A percentile compares a stretch with the other conserved stretches of the same genome.
Evolutionary conservation across 495 filamentous ascomycete genomes (phyloP).

Genomic region (Tuber magnatum): DNA sequence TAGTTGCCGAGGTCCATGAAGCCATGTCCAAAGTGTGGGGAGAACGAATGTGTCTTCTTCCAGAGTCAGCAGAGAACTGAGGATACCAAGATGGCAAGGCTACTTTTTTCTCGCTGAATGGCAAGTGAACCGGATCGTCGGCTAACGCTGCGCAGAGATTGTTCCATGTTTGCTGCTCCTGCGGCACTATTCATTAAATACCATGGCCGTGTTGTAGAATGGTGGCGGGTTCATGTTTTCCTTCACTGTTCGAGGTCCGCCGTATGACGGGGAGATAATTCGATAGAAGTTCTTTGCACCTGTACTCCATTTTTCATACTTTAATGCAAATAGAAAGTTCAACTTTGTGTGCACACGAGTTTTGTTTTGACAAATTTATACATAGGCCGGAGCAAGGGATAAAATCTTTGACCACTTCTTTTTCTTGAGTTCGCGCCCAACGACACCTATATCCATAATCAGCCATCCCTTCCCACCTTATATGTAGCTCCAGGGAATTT

Average conservation of each 20-base stretch:
- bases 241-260: not conserved
- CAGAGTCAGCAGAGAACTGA: slow-evolving; percentile 94
- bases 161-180: slow-evolving; percentile 91
- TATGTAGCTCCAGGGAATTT: slow-evolving; percentile 7
- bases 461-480: slow-evolving; percentile 6
- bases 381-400: slow-evolving; percentile 86
- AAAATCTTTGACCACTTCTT: slow-evolving; percentile 97
- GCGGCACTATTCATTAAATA: slow-evolving; percentile 74
- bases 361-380: slow-evolving; percentile 48
- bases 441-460: slow-evolving; percentile 53
- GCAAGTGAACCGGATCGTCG: not conserved
- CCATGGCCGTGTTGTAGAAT: not conserved
- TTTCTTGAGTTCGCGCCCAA: slow-evolving; percentile 75
- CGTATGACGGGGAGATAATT: slow-evolving; percentile 8
- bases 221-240: slow-evolving; percentile 16
- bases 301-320: slow-evolving; percentile 6
- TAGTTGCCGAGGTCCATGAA: slow-evolving; percentile 71
- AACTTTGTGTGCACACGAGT: slow-evolving; percentile 2
- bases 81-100: slow-evolving; percentile 93
- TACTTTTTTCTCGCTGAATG: slow-evolving; percentile 6
- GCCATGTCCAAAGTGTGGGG: slow-evolving; percentile 72
- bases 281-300: slow-evolving; percentile 3
- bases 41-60: slow-evolving; percentile 90
- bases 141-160: slow-evolving; percentile 63
- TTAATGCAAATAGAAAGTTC: slow-evolving; percentile 7